Conservation (phyloP, 139 green algal genomes). For the Pleodorina starrii region DNA sequence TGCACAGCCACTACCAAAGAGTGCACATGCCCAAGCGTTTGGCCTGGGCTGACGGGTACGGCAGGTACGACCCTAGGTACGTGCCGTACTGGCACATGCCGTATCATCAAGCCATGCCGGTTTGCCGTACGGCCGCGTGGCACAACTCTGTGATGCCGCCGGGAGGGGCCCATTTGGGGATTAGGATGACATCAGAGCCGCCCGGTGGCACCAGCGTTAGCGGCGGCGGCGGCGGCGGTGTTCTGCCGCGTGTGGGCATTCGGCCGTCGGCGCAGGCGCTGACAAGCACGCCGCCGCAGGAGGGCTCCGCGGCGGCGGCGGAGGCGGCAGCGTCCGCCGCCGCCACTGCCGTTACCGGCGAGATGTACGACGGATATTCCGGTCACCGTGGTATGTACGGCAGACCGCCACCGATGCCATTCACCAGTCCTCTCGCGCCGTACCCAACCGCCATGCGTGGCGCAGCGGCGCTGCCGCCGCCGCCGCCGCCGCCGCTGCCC, state of each 20-base stretch:
- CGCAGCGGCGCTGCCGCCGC: not conserved
- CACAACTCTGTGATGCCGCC: not conserved
- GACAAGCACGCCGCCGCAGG: not conserved
- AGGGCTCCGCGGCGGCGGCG: not conserved
- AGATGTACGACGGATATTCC: not conserved
- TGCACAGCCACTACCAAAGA: not conserved
- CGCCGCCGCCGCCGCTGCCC: too few relatives aligned
- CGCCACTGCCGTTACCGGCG: too few relatives aligned
- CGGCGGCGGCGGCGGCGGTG: too few relatives aligned
- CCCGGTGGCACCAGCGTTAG: too few relatives aligned
- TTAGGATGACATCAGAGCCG: too few relatives aligned
- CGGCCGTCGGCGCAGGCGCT: not conserved
- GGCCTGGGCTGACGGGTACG: conserved; percentile 4
- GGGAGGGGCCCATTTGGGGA: too few relatives aligned
- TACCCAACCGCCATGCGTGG: not conserved
- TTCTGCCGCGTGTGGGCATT: too few relatives aligned
- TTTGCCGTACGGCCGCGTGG: not conserved
- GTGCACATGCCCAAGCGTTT: not conserved
- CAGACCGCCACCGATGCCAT: not conserved
- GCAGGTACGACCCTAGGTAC: not conserved
- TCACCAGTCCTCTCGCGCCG: not conserved
- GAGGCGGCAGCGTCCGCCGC: not conserved
- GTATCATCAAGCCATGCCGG: not conserved
- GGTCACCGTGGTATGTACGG: not conserved
- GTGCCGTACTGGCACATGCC: not conserved